Percentiles rank a stretch among this genome's conserved stretches.
phyloP scores from a whole-genome alignment of 257 asterid genomes.

The Leptodermis oblonga region DNA sequence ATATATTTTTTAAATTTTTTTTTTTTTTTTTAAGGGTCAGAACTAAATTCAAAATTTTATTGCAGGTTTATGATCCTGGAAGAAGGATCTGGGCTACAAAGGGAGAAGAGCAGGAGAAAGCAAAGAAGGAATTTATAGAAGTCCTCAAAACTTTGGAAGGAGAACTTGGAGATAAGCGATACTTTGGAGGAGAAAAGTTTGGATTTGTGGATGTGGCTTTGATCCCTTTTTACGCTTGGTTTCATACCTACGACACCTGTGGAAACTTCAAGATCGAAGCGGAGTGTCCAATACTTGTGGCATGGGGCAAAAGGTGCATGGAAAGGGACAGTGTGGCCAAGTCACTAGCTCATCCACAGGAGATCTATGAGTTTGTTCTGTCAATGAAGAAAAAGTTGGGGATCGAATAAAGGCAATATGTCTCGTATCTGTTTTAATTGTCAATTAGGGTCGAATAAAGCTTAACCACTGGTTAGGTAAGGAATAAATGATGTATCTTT shows the following conservation, averaged over 20 bases:
- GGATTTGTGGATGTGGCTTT: slow-evolving; percentile 22
- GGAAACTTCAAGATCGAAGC: slow-evolving; percentile 30
- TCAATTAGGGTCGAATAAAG: background rate
- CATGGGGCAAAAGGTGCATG: slow-evolving; percentile 43
- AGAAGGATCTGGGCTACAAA: slow-evolving; percentile 9
- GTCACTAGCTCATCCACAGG: slow-evolving; percentile 23
- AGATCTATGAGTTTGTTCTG: slow-evolving; percentile 2
- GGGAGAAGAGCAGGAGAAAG: slow-evolving; percentile 21
- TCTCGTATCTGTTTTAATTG: too few relatives aligned
- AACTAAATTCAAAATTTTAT: too few relatives aligned
- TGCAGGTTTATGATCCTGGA: slow-evolving; percentile 15
- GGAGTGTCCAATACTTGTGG: slow-evolving; percentile 34
- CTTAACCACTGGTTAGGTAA: too few relatives aligned
- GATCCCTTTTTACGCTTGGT: slow-evolving; percentile 20
- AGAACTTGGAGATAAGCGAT: slow-evolving; percentile 18
- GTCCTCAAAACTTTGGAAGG: slow-evolving; percentile 12
- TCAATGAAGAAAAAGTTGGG: background rate
- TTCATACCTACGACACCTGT: slow-evolving; percentile 19
- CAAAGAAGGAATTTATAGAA: slow-evolving; percentile 24
- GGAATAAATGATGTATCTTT: too few relatives aligned
- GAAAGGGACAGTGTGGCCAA: slow-evolving; percentile 32
- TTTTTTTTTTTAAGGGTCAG: too few relatives aligned
- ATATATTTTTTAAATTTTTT: too few relatives aligned
- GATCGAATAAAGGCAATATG: slow-evolving; percentile 9
- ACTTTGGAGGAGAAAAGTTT: slow-evolving; percentile 18